phyloP scores from a whole-genome alignment of 768 basidiomycete genomes.

The Sporobolomyces roseus region DNA sequence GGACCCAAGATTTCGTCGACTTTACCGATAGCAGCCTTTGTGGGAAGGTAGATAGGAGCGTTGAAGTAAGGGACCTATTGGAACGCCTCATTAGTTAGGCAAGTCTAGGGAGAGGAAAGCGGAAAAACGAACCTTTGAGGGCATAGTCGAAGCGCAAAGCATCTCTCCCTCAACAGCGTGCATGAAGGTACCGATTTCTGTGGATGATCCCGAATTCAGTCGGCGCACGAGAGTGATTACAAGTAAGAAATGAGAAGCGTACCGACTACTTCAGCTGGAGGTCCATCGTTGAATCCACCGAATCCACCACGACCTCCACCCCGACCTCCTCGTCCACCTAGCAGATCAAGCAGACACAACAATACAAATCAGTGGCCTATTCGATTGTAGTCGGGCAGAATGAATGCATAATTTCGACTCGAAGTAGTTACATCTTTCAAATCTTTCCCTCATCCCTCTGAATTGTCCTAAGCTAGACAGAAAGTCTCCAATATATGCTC shows the following conservation, averaged over 20 bases:
- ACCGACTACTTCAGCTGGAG: conserved; percentile 54
- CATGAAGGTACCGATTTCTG: conserved; percentile 59
- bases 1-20: conserved; percentile 99
- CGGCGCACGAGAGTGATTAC: not conserved
- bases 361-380: not conserved
- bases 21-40: conserved; percentile 92
- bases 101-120: not conserved
- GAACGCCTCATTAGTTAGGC: not conserved
- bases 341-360: not conserved
- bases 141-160: conserved; percentile 79
- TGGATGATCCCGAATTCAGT: not conserved
- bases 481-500: no score
- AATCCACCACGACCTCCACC: conserved; percentile 51
- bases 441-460: not conserved
- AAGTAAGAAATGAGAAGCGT: conserved; percentile 30
- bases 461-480: not conserved
- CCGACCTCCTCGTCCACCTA: conserved; percentile 43
- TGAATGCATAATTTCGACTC: no score
- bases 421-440: no score
- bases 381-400: no score
- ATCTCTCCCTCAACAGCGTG: conserved; percentile 98
- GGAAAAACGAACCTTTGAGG: conserved; percentile 63
- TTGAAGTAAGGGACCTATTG: conserved; percentile 83
- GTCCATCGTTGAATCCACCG: conserved; percentile 49
- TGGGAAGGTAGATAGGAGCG: conserved; percentile 93